Conservation (phyloP, 176 grass and related monocot species). For the Aegilops speltoides region DNA sequence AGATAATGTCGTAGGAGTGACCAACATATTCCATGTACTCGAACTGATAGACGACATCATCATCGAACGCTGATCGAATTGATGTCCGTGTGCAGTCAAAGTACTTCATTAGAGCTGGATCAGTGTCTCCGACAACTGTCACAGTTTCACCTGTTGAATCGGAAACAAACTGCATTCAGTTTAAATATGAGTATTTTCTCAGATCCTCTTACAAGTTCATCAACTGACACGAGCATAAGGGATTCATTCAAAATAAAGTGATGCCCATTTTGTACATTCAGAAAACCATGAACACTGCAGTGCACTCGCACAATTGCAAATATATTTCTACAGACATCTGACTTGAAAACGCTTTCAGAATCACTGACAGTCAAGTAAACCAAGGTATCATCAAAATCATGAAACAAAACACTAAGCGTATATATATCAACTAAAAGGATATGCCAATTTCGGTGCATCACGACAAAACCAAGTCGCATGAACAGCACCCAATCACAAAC, state of each 20-base stretch:
- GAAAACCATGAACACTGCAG: background rate
- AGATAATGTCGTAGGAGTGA: conserved; percentile 18
- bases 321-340: background rate
- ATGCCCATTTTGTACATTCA: background rate
- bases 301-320: background rate
- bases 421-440: background rate
- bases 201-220: conserved; percentile 13
- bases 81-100: conserved; percentile 92
- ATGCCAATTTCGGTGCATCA: background rate
- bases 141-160: conserved; percentile 73
- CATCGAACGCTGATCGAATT: conserved; percentile 80
- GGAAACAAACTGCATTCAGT: conserved; percentile 14
- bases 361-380: background rate
- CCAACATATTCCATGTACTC: conserved; percentile 99
- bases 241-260: background rate
- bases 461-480: background rate
- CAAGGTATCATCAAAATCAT: background rate
- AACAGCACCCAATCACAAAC: background rate
- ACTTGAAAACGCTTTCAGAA: background rate
- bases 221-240: background rate
- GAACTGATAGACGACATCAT: conserved; percentile 94
- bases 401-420: too few relatives aligned
- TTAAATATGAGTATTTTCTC: background rate
- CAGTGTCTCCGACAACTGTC: conserved; percentile 84
- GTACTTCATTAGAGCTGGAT: conserved; percentile 87